A percentile compares a stretch with the other conserved stretches of the same genome.
Evolutionary conservation across 192 early-diverging fungal genomes (phyloP).

Genomic region (Dissophora globulifera): DNA sequence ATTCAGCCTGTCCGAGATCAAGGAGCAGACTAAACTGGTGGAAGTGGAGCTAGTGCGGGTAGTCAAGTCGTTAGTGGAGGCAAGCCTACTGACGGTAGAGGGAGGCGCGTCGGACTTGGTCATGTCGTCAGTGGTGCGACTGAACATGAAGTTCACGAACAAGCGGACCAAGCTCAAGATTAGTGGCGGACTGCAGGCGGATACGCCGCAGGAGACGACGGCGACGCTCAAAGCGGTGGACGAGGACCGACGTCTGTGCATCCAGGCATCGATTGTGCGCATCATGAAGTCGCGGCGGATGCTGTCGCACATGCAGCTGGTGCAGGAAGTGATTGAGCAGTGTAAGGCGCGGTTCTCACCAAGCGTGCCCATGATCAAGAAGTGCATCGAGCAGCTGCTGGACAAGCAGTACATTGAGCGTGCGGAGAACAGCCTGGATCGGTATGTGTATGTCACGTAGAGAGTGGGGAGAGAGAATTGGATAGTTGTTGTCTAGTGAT

Average conservation of each 20-base stretch:
- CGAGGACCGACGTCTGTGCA: slow-evolving; percentile 79
- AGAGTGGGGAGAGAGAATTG: too few species aligned
- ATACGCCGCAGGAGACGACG: slow-evolving; percentile 69
- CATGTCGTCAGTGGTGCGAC: slow-evolving; percentile 7
- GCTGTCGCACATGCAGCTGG: slow-evolving; percentile 72
- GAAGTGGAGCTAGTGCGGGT: slow-evolving; percentile 65
- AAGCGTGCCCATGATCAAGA: slow-evolving; percentile 79
- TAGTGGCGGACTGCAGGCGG: slow-evolving; percentile 65
- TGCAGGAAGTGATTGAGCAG: slow-evolving; percentile 81
- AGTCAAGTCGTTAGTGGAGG: slow-evolving; percentile 64
- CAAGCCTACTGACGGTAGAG: slow-evolving; percentile 16
- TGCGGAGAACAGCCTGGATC: slow-evolving; percentile 63
- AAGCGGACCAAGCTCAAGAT: slow-evolving; percentile 88
- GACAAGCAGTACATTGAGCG: slow-evolving; percentile 85
- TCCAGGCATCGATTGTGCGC: slow-evolving; percentile 89
- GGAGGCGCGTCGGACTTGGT: slow-evolving; percentile 11
- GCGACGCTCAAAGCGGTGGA: slow-evolving; percentile 72
- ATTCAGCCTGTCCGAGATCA: too few species aligned
- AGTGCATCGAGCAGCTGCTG: slow-evolving; percentile 86
- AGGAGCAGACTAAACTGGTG: slow-evolving; percentile 62
- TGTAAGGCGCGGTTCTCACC: slow-evolving; percentile 77
- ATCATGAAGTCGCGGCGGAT: slow-evolving; percentile 85
- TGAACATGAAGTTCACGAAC: slow-evolving; percentile 57
- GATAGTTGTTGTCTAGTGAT: too few species aligned
- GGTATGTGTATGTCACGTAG: slow-evolving; percentile 78